These are phyloP conservation scores for Phytopythium cucurbitacearum DNA, from an alignment of 352 stramenopile species.

Conservation along the genomic window DNA sequence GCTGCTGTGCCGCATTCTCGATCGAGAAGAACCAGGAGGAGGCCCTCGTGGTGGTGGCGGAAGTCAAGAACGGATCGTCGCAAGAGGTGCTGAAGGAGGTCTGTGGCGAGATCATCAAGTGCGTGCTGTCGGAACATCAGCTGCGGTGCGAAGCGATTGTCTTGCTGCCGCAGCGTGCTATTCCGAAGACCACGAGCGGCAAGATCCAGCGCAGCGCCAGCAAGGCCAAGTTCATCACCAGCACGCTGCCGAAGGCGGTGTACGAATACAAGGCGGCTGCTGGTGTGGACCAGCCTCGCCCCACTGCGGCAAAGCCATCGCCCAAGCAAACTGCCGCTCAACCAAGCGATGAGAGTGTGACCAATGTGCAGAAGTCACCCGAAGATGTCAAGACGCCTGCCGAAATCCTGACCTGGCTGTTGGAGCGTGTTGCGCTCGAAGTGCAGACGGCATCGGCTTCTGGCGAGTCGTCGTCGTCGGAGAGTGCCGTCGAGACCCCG, in stretches of 20 bases:
- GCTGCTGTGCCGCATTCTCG: slow-evolving; percentile 74
- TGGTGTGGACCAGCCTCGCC: slow-evolving; percentile 6
- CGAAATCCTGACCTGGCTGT: slow-evolving; percentile 69
- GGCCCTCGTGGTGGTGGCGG: slow-evolving; percentile 68
- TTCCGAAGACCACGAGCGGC: slow-evolving; percentile 82
- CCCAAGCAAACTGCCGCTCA: not conserved
- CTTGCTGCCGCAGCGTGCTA: slow-evolving; percentile 61
- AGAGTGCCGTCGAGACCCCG: slow-evolving; percentile 7
- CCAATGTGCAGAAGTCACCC: slow-evolving; percentile 13
- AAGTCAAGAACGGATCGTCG: slow-evolving; percentile 62
- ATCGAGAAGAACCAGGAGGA: slow-evolving; percentile 79
- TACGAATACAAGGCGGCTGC: slow-evolving; percentile 48
- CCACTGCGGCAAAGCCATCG: slow-evolving; percentile 11
- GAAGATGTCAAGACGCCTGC: slow-evolving; percentile 51
- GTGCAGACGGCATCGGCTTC: slow-evolving; percentile 12
- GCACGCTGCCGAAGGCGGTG: slow-evolving; percentile 40
- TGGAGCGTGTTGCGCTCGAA: slow-evolving; percentile 61
- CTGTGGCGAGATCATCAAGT: slow-evolving; percentile 60
- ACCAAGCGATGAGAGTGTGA: slow-evolving; percentile 2
- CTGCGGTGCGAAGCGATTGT: slow-evolving; percentile 71
- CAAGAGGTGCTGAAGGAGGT: slow-evolving; percentile 49
- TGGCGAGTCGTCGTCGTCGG: slow-evolving; percentile 5
- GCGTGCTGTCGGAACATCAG: slow-evolving; percentile 63
- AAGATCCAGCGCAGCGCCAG: slow-evolving; percentile 78
- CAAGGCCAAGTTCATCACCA: slow-evolving; percentile 51